phyloP scores from a whole-genome alignment of 2,329 filamentous ascomycete species.

The Sphaceloma murrayae region DNA sequence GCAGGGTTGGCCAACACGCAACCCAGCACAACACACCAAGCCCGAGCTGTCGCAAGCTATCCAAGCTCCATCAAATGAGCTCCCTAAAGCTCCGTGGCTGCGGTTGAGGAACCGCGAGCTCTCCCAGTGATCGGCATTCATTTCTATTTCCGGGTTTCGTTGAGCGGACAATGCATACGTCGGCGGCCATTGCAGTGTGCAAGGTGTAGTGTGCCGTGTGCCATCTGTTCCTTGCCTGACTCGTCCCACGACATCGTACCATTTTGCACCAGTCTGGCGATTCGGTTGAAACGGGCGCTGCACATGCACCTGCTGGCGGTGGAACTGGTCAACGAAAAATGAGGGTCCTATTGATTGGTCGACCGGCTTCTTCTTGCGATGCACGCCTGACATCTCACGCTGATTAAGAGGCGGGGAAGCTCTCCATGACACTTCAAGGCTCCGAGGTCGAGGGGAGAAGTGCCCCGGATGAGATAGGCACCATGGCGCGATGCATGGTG shows the following conservation, averaged over 20 bases:
- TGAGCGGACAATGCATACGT: conserved; percentile 9
- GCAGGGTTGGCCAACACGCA: no score
- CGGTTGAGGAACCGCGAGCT: conserved; percentile 3
- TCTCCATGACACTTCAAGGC: no score
- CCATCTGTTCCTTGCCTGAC: conserved; percentile 1
- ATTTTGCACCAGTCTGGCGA: neutral
- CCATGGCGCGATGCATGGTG: conserved; percentile 4
- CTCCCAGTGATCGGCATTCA: conserved; percentile 10
- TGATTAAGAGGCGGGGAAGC: conserved; percentile 15
- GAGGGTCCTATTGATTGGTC: conserved; percentile 4
- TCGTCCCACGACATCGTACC: conserved; percentile 8
- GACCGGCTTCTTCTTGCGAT: neutral
- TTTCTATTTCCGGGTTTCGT: conserved; percentile 14
- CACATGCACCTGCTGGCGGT: conserved; percentile 9
- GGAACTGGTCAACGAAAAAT: conserved; percentile 15
- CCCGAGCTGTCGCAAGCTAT: no score
- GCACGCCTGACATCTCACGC: no score
- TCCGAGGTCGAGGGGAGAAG: no score
- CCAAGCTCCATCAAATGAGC: no score
- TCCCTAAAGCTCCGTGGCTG: neutral
- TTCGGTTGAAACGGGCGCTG: neutral
- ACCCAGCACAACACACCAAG: no score
- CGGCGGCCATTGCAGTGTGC: conserved; percentile 7
- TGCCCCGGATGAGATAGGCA: no score
- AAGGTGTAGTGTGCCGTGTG: conserved; percentile 6